A percentile compares a stretch with the other conserved stretches of the same genome.
phyloP scores from a whole-genome alignment of 2,329 filamentous ascomycete species.

The Alternaria brassicicola region DNA sequence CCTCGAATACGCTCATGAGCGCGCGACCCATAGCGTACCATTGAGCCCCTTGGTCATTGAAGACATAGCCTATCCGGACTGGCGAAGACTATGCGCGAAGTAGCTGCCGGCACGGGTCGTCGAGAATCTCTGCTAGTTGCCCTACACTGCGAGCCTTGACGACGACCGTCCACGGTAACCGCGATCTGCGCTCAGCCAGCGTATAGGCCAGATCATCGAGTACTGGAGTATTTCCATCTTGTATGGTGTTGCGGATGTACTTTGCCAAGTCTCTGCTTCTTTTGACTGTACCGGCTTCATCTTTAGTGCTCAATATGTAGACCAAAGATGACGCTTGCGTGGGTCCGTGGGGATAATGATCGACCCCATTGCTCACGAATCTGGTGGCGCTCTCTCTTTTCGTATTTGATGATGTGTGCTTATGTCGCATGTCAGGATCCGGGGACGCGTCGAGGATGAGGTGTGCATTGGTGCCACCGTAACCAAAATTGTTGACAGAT shows the following conservation, averaged over 20 bases:
- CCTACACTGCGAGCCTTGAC: background rate
- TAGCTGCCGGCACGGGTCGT: background rate
- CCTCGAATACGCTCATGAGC: background rate
- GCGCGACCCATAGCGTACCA: conserved; percentile 7
- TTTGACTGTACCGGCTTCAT: background rate
- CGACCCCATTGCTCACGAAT: background rate
- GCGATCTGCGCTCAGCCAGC: conserved; percentile 8
- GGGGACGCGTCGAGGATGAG: conserved; percentile 27
- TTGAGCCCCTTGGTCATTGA: conserved; percentile 5
- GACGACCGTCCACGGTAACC: background rate
- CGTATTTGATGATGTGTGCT: background rate
- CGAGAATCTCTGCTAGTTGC: background rate
- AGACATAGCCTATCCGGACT: background rate
- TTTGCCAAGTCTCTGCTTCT: background rate
- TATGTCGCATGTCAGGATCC: background rate
- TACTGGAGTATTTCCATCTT: background rate
- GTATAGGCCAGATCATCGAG: conserved; percentile 19
- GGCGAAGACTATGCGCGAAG: background rate
- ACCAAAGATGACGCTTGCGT: background rate
- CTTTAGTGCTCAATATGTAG: conserved; percentile 1
- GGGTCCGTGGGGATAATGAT: background rate
- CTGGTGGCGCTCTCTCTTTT: background rate
- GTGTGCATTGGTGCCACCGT: conserved; percentile 31
- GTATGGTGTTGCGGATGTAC: background rate
- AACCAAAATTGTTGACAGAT: conserved; percentile 24